A percentile compares a stretch with the other conserved stretches of the same genome.
These are phyloP conservation scores for Leccinum ochraceum DNA, from an alignment of 768 basidiomycete species.

Conservation along the genomic window DNA sequence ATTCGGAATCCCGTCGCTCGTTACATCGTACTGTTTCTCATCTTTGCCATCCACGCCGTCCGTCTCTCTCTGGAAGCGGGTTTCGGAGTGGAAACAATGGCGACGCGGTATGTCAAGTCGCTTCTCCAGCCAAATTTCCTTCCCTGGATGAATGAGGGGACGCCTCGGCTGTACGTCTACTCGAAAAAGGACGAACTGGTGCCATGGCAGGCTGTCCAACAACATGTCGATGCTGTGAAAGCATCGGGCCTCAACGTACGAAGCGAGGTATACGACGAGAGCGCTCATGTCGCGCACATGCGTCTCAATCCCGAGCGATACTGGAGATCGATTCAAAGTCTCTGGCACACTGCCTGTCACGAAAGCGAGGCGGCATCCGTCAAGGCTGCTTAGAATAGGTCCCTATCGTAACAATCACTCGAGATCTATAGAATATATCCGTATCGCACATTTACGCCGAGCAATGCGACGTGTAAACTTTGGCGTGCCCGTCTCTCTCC, in stretches of 20 bases:
- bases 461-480: too few relatives aligned
- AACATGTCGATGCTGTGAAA: conserved; percentile 28
- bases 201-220: conserved; percentile 28
- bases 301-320: conserved; percentile 31
- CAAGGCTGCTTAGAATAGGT: neutral
- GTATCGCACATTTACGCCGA: neutral
- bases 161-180: conserved; percentile 39
- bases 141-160: conserved; percentile 32
- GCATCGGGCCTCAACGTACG: conserved; percentile 26
- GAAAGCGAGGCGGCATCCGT: neutral
- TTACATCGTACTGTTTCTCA: conserved; percentile 10
- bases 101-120: conserved; percentile 5
- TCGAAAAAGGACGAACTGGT: conserved; percentile 35
- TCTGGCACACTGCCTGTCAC: conserved; percentile 23
- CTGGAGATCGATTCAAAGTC: conserved; percentile 23
- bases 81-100: conserved; percentile 21
- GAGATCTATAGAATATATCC: neutral
- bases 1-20: conserved; percentile 24
- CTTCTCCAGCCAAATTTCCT: conserved; percentile 29
- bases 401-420: neutral
- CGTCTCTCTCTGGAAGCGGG: conserved; percentile 8
- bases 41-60: conserved; percentile 18
- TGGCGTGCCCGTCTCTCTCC: too few relatives aligned
- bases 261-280: conserved; percentile 35
- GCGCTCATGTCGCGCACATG: conserved; percentile 37